These are phyloP conservation scores for Venturia asperata DNA, from an alignment of 2,329 filamentous ascomycete genomes.

Conservation along the genomic window DNA sequence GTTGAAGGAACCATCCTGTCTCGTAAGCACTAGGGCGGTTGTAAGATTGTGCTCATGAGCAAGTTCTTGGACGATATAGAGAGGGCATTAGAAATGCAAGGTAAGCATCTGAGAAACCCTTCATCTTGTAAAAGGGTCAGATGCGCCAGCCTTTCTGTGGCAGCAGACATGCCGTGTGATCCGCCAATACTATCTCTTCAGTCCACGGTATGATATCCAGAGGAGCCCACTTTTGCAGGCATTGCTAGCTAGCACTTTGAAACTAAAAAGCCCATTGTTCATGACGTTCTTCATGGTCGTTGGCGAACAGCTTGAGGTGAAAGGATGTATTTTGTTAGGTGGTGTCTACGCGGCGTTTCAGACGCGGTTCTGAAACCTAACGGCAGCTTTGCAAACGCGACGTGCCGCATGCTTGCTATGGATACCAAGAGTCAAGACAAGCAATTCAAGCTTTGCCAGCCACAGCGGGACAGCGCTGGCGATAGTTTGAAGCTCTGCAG, in stretches of 20 bases:
- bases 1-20: slow-evolving; percentile 4
- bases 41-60: slow-evolving; percentile 13
- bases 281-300: neutral
- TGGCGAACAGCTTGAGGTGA: neutral
- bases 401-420: slow-evolving; percentile 5
- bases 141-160: slow-evolving; percentile 11
- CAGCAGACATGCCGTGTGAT: neutral
- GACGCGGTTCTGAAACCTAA: slow-evolving; percentile 8
- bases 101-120: neutral
- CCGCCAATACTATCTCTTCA: neutral
- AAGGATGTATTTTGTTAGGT: neutral
- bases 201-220: neutral
- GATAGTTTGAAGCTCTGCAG: slow-evolving; percentile 4
- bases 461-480: neutral
- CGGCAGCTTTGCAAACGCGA: neutral
- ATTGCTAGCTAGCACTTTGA: slow-evolving; percentile 1
- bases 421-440: neutral
- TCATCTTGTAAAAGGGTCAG: slow-evolving; percentile 4
- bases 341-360: slow-evolving; percentile 1
- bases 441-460: slow-evolving; percentile 8
- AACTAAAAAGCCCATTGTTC: neutral
- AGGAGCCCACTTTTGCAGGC: slow-evolving; percentile 1
- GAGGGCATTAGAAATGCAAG: neutral
- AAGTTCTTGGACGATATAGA: slow-evolving; percentile 6
- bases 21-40: slow-evolving; percentile 1